Conservation (phyloP, 306 rosid species). For the Cercis canadensis region DNA sequence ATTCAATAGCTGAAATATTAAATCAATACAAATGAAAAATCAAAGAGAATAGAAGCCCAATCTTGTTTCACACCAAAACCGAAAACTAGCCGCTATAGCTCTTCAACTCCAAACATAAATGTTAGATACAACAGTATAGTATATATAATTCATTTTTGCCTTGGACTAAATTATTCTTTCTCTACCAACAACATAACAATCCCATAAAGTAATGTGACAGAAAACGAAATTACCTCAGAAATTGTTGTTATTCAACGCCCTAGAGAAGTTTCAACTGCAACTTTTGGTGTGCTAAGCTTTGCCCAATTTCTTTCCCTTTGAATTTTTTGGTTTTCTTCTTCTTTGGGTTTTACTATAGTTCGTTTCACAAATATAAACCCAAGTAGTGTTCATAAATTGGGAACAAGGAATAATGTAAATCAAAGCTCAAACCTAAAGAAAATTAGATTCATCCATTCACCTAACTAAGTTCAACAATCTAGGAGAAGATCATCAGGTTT, state of each 20-base stretch:
- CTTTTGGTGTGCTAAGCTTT: background rate
- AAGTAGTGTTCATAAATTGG: background rate
- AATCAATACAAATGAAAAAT: too few species aligned
- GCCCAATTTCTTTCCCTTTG: slow-evolving; percentile 5
- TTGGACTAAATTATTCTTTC: too few species aligned
- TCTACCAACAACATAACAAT: background rate
- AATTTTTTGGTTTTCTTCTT: background rate
- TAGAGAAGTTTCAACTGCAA: slow-evolving; percentile 11
- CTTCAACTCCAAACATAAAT: too few species aligned
- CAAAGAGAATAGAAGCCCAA: background rate
- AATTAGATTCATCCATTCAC: too few species aligned
- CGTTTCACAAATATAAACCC: background rate
- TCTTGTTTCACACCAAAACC: too few species aligned
- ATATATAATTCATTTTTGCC: background rate
- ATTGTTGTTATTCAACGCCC: background rate
- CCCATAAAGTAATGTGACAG: background rate
- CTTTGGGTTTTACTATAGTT: too few species aligned
- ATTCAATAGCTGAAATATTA: slow-evolving; percentile 7
- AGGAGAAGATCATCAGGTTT: too few species aligned
- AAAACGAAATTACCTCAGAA: slow-evolving; percentile 32
- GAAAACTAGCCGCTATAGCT: background rate
- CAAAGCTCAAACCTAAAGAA: too few species aligned
- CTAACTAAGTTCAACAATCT: too few species aligned
- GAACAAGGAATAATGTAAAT: too few species aligned
- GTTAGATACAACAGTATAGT: too few species aligned